Evolutionary conservation across 108 stramenopile species (phyloP).

Genomic region (Schizochytrium sp.): DNA sequence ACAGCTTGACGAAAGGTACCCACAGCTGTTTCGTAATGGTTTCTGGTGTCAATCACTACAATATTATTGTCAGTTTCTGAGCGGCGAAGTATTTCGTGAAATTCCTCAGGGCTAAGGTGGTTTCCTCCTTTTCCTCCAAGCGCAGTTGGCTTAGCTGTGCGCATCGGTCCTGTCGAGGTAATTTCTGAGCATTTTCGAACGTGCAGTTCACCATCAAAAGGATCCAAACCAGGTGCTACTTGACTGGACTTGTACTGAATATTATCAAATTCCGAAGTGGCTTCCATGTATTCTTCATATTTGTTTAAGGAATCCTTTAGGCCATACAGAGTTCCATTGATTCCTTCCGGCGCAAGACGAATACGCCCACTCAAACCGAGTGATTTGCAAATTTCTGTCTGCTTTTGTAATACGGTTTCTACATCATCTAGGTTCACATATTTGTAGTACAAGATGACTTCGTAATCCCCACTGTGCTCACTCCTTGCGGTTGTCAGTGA

Average conservation of each 20-base stretch:
- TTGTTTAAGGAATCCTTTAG: neutral
- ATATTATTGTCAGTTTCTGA: neutral
- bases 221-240: neutral
- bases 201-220: neutral
- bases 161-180: constrained; percentile 32
- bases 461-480: neutral
- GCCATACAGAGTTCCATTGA: constrained; percentile 48
- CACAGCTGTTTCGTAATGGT: constrained; percentile 62
- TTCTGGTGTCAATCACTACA: constrained; percentile 67
- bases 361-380: constrained; percentile 35
- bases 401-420: neutral
- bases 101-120: constrained; percentile 29
- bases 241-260: constrained; percentile 55
- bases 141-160: constrained; percentile 19
- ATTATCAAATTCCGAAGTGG: neutral
- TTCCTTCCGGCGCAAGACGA: constrained; percentile 25
- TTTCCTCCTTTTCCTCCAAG: constrained; percentile 25
- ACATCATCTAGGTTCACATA: constrained; percentile 41
- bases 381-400: neutral
- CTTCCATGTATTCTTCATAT: constrained; percentile 20
- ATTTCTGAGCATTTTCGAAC: neutral
- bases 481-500: neutral
- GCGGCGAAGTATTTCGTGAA: neutral
- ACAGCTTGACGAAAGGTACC: constrained; percentile 64
- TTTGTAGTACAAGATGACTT: constrained; percentile 48